These are phyloP conservation scores for Fraxinus cuspidata DNA, from an alignment of 257 asterid genomes.

Conservation along the genomic window DNA sequence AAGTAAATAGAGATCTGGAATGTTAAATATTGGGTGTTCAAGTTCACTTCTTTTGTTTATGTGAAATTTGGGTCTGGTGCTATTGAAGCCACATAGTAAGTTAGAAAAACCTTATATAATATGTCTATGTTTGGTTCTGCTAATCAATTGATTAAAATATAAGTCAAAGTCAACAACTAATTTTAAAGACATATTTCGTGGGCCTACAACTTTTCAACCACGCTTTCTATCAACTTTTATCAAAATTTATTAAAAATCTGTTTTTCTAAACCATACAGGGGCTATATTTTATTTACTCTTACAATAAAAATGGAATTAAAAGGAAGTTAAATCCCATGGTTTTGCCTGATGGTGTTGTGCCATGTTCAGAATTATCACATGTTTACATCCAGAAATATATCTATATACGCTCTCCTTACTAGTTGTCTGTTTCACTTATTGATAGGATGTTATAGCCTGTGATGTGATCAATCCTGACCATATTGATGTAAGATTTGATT, in stretches of 20 bases:
- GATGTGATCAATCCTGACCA: slow-evolving; percentile 87
- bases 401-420: slow-evolving; percentile 11
- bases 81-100: background rate
- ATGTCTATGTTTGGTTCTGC: too few relatives aligned
- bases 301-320: background rate
- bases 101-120: background rate
- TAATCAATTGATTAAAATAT: too few relatives aligned
- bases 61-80: background rate
- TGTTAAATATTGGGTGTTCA: background rate
- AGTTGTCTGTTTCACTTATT: slow-evolving; percentile 17
- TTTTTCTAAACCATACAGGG: too few relatives aligned
- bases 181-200: too few relatives aligned
- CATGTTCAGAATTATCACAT: slow-evolving; percentile 2
- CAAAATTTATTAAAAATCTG: too few relatives aligned
- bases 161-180: too few relatives aligned
- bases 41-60: background rate
- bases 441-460: slow-evolving; percentile 89
- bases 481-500: slow-evolving; percentile 72
- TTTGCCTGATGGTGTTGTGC: background rate
- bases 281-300: background rate
- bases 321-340: slow-evolving; percentile 1
- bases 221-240: too few relatives aligned
- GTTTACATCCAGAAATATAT: background rate
- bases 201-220: too few relatives aligned
- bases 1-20: background rate